Percentiles rank a stretch among this genome's conserved stretches.
These are phyloP conservation scores for Septoria petroselini DNA, from an alignment of 2,329 filamentous ascomycete genomes.

Conservation along the genomic window DNA sequence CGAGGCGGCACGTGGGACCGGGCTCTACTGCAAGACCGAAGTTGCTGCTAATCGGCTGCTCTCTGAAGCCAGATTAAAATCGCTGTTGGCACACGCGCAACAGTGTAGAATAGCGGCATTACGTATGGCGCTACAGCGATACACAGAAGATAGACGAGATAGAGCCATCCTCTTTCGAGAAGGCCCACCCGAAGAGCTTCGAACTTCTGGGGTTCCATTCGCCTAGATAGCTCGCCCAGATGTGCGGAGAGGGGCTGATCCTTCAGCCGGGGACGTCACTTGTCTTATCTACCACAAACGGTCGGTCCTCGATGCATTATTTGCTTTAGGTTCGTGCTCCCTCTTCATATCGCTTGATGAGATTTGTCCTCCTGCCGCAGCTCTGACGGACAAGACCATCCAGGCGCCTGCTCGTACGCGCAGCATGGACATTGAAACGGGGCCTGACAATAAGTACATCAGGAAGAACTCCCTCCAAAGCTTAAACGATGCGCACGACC, in stretches of 20 bases:
- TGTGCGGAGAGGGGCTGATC: slow-evolving; percentile 16
- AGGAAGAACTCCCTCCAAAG: slow-evolving; percentile 15
- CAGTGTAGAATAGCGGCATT: not conserved
- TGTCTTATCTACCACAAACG: not conserved
- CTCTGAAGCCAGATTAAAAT: not conserved
- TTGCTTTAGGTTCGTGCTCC: slow-evolving; percentile 8
- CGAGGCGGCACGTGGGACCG: not conserved
- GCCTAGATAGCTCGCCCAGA: not conserved
- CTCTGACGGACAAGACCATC: too few species aligned
- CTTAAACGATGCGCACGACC: slow-evolving; percentile 40
- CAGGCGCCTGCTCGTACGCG: not conserved
- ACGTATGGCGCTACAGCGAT: not conserved
- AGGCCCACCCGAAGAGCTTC: slow-evolving; percentile 8
- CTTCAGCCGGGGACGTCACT: not conserved
- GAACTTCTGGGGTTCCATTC: not conserved
- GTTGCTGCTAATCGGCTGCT: too few species aligned
- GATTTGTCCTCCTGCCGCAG: too few species aligned
- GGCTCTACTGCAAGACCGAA: not conserved
- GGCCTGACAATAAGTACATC: not conserved
- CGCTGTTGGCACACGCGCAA: not conserved
- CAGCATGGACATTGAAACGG: slow-evolving; percentile 18
- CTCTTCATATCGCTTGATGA: not conserved
- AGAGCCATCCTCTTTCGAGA: slow-evolving; percentile 12
- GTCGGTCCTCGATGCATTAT: not conserved
- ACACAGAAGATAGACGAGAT: slow-evolving; percentile 9